Conservation (phyloP, 1,139 yeast species). For the Meyerozyma smithsonii region DNA sequence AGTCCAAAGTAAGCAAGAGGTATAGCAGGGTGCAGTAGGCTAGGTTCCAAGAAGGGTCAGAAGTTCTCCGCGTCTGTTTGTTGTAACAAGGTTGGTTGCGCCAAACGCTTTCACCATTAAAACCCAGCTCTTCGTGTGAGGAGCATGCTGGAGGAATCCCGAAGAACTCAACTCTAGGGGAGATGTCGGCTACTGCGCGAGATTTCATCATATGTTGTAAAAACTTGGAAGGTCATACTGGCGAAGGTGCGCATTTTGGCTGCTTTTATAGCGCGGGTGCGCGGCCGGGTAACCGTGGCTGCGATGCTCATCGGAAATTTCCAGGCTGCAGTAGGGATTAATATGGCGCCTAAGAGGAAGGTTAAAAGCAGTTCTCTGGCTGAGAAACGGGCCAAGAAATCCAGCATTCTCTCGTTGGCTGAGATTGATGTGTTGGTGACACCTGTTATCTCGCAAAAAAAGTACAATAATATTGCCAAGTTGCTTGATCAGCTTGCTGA, state of each 20-base stretch:
- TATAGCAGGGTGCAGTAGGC: too few relatives aligned
- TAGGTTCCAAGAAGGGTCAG: slow-evolving; percentile 36
- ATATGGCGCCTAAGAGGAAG: slow-evolving; percentile 20
- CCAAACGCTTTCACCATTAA: slow-evolving; percentile 56
- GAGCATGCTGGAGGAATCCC: slow-evolving; percentile 36
- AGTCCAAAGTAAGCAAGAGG: too few relatives aligned
- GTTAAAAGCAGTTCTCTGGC: slow-evolving; percentile 8
- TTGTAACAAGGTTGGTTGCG: slow-evolving; percentile 59
- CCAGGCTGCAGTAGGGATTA: not conserved
- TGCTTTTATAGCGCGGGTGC: slow-evolving; percentile 11
- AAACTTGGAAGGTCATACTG: slow-evolving; percentile 51
- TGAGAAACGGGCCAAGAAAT: slow-evolving; percentile 6
- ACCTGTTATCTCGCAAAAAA: slow-evolving; percentile 14
- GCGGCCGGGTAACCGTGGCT: slow-evolving; percentile 18
- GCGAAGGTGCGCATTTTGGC: slow-evolving; percentile 11
- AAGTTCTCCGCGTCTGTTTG: slow-evolving; percentile 42
- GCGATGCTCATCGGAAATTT: slow-evolving; percentile 3
- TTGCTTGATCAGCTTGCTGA: slow-evolving; percentile 36
- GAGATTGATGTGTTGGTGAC: slow-evolving; percentile 4
- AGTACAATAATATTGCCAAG: slow-evolving; percentile 49
- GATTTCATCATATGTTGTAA: slow-evolving; percentile 59
- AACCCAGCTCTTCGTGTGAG: slow-evolving; percentile 43
- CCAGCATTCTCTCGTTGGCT: slow-evolving; percentile 3
- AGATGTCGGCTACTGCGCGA: slow-evolving; percentile 48
- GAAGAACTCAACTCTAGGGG: slow-evolving; percentile 45